These are phyloP conservation scores for Cyclotella cryptica DNA, from an alignment of 108 stramenopile species.

Conservation along the genomic window DNA sequence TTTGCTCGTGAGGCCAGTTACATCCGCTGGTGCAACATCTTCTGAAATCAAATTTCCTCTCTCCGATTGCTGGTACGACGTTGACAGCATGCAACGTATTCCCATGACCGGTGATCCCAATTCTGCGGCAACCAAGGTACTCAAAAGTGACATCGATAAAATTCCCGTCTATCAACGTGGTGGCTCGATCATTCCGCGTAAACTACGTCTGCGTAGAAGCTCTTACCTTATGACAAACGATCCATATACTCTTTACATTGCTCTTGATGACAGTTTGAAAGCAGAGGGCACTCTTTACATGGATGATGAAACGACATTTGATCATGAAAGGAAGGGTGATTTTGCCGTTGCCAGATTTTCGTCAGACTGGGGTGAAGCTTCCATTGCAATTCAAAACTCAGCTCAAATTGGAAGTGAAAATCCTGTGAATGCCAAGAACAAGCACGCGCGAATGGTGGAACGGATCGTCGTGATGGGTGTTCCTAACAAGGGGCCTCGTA, in stretches of 20 bases:
- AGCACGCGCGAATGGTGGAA: conserved; percentile 66
- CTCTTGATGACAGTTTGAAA: conserved; percentile 69
- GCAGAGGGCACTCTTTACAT: conserved; percentile 93
- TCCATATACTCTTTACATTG: conserved; percentile 97
- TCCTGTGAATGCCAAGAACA: conserved; percentile 29
- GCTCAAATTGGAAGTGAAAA: conserved; percentile 61
- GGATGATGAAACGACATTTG: conserved; percentile 96
- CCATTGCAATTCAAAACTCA: conserved; percentile 54
- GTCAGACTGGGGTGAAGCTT: conserved; percentile 48
- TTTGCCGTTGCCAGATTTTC: conserved; percentile 70
- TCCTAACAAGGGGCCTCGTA: conserved; percentile 43
- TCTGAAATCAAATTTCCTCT: conserved; percentile 83
- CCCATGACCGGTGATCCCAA: conserved; percentile 49
- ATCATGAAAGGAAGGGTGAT: conserved; percentile 67
- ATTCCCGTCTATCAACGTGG: conserved; percentile 94
- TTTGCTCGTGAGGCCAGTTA: conserved; percentile 96
- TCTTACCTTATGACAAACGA: conserved; percentile 90
- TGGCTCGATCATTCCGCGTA: conserved; percentile 90
- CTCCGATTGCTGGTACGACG: conserved; percentile 87
- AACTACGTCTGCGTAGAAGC: conserved; percentile 93
- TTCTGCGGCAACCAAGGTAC: conserved; percentile 46
- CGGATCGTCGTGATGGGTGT: conserved; percentile 87
- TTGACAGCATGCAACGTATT: conserved; percentile 72
- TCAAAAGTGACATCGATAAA: conserved; percentile 85
- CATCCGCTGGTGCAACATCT: conserved; percentile 78